phyloP scores from a whole-genome alignment of 108 stramenopile genomes.

The Nannochloropsis salina region DNA sequence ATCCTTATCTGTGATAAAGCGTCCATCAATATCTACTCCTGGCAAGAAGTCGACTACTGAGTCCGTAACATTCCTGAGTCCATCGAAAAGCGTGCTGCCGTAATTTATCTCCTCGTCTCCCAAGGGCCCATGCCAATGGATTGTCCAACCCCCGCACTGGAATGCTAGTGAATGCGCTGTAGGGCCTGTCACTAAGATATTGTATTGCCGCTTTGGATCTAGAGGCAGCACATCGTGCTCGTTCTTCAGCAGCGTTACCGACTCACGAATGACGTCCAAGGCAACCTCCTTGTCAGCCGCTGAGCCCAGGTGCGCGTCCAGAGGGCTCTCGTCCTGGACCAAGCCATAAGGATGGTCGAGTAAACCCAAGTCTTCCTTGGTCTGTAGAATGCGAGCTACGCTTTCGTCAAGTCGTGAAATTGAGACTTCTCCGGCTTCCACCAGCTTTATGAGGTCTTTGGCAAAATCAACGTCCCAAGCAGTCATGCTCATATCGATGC shows the following conservation, averaged over 20 bases:
- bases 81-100: slow-evolving; percentile 35
- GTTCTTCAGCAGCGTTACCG: slow-evolving; percentile 65
- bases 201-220: slow-evolving; percentile 27
- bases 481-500: slow-evolving; percentile 72
- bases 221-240: slow-evolving; percentile 24
- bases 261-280: slow-evolving; percentile 60
- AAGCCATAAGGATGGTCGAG: slow-evolving; percentile 57
- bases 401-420: slow-evolving; percentile 54
- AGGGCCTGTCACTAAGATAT: slow-evolving; percentile 69
- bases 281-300: slow-evolving; percentile 52
- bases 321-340: slow-evolving; percentile 40
- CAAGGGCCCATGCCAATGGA: slow-evolving; percentile 62
- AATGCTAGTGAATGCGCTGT: slow-evolving; percentile 60
- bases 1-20: not conserved
- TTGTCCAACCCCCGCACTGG: slow-evolving; percentile 60
- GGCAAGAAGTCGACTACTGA: not conserved
- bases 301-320: slow-evolving; percentile 43
- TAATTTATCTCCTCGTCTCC: not conserved
- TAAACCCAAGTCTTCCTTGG: slow-evolving; percentile 66
- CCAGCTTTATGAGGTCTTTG: slow-evolving; percentile 36
- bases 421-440: slow-evolving; percentile 32
- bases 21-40: slow-evolving; percentile 4
- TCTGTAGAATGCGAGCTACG: slow-evolving; percentile 58
- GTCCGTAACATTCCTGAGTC: slow-evolving; percentile 36
- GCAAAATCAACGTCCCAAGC: slow-evolving; percentile 51